Percentiles rank a stretch among this genome's conserved stretches.
phyloP scores from a whole-genome alignment of 129 eudicot species.

The Lactuca sativa region DNA sequence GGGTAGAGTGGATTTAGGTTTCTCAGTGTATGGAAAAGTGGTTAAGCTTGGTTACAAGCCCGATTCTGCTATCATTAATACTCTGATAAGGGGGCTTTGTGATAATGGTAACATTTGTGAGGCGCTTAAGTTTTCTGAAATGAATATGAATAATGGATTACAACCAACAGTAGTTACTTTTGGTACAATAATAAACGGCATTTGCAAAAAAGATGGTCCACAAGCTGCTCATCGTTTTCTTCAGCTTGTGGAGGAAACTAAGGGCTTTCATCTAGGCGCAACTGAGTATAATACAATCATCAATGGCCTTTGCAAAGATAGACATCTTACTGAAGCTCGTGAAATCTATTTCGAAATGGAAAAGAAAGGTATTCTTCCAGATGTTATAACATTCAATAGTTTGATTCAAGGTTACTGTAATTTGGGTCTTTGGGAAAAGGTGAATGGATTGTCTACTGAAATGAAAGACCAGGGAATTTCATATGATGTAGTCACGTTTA shows the following conservation, averaged over 20 bases:
- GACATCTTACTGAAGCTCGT: slow-evolving; percentile 1
- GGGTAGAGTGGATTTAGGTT: slow-evolving; percentile 29
- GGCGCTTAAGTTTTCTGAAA: slow-evolving; percentile 9
- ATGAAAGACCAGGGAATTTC: slow-evolving; percentile 19
- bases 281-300: slow-evolving; percentile 30
- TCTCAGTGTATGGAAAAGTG: slow-evolving; percentile 33
- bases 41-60: slow-evolving; percentile 32
- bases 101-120: slow-evolving; percentile 15
- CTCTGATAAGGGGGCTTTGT: slow-evolving; percentile 33
- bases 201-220: slow-evolving; percentile 13
- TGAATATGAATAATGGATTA: slow-evolving; percentile 18
- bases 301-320: slow-evolving; percentile 30
- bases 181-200: slow-evolving; percentile 28
- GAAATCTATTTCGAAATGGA: slow-evolving; percentile 18
- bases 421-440: slow-evolving; percentile 17
- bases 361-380: slow-evolving; percentile 22
- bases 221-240: slow-evolving; percentile 18
- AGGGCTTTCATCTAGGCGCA: background rate
- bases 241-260: slow-evolving; percentile 11
- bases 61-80: slow-evolving; percentile 29
- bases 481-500: slow-evolving; percentile 17
- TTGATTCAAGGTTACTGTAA: slow-evolving; percentile 32
- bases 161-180: slow-evolving; percentile 21
- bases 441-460: background rate
- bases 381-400: slow-evolving; percentile 30